Base-by-base conservation (phyloP, 495 filamentous ascomycete species). In the Cetradonia linearis region DNA sequence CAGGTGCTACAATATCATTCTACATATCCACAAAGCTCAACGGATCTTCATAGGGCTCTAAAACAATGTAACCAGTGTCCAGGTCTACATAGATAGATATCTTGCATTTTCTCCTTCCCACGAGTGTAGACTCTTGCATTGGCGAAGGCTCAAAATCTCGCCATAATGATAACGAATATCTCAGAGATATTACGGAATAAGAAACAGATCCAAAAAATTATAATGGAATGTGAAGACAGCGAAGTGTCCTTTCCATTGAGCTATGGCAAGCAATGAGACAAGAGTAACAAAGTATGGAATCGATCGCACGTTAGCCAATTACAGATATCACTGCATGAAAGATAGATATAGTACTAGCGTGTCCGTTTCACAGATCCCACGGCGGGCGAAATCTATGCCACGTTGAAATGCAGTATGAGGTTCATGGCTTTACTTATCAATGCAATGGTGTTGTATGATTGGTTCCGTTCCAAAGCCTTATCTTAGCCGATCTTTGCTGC, bases 1-100 rank as follows among this genome's bases (percentile, higher is more conserved):
- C 89, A 1, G 89, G 88, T 14, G 87, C 81, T 27, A 95, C 65
- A 65, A 93, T 89, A 62, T 85, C 84, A 50, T 86, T 86, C n/a
- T 81, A 76, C 14, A 93, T 81, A 65, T 95, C 80, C 64, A 93
- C 74, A 55, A 83, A 70, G 61, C 77, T 71, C 68, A 77, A 71
- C 16, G 75, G 72, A 0, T 70, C 25, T 6, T 73, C 65, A 20
- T 71, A 38, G 60, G 67, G 63, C 62, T 72, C 64, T 5, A 62
- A 62, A 16, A 74, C 69, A 34, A 74, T 74, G 34, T 70, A 66
- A 33, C 73, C 75, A 58, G 68, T 70, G n/a, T 33, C 25, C 36
- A 69, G 60, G 53, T 71, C 60, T 16, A 77, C 60, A 36, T 74
- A 73, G 33, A 36, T 74, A 73, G 33, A 69, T 62, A 16, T 68